These are phyloP conservation scores for Inonotus obliquus DNA, from an alignment of 1,284 basidiomycete species.

Conservation along the genomic window DNA sequence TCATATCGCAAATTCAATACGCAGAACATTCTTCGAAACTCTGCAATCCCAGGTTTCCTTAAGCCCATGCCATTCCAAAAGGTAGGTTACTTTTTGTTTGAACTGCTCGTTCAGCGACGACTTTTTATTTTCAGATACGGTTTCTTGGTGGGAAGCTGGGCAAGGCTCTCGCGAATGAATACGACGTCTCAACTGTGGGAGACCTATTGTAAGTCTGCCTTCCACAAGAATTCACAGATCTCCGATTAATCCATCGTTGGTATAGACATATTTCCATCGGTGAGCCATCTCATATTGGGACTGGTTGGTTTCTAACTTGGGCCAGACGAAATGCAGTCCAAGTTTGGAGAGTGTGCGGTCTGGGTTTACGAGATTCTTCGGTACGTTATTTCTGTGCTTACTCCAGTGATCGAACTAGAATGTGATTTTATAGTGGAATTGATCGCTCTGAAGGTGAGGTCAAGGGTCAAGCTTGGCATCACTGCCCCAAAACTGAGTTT, in stretches of 20 bases:
- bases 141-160: conserved; percentile 96
- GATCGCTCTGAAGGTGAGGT: conserved; percentile 81
- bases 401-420: not conserved
- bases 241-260: not conserved
- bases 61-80: conserved; percentile 83
- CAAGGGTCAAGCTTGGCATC: conserved; percentile 16
- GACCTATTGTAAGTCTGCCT: conserved; percentile 68
- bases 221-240: not conserved
- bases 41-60: conserved; percentile 81
- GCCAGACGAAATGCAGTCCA: conserved; percentile 75
- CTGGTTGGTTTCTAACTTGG: not conserved
- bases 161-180: conserved; percentile 80
- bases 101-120: not conserved
- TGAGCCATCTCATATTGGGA: conserved; percentile 20
- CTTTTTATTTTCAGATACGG: conserved; percentile 63
- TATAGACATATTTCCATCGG: conserved; percentile 46
- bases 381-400: conserved; percentile 32
- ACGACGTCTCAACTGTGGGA: conserved; percentile 82
- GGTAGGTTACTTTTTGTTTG: conserved; percentile 35
- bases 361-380: conserved; percentile 89
- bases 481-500: not conserved
- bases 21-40: conserved; percentile 81
- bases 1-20: conserved; percentile 88
- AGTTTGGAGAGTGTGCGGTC: conserved; percentile 79
- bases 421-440: conserved; percentile 60